A percentile compares a stretch with the other conserved stretches of the same genome.
Conservation (phyloP, 1,284 basidiomycete genomes). For the Trametes pubescens region DNA sequence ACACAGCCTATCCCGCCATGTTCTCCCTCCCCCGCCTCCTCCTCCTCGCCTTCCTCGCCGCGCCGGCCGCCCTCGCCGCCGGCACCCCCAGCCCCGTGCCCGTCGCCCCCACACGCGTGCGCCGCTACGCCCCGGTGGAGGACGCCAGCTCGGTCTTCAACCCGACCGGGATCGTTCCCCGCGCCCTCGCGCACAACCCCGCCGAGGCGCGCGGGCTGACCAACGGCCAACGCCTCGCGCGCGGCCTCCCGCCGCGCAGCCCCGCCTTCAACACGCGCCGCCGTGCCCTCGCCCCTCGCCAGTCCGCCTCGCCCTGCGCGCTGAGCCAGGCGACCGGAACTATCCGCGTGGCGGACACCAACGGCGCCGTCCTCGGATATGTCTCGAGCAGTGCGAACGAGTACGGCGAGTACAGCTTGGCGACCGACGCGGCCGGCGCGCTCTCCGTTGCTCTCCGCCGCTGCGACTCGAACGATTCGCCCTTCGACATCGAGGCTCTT, state of each 20-base stretch:
- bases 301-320: constrained; percentile 23
- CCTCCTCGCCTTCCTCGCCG: constrained; percentile 35
- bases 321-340: constrained; percentile 28
- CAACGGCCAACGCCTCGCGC: constrained; percentile 37
- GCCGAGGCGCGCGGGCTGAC: constrained; percentile 22
- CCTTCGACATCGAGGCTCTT: constrained; percentile 25
- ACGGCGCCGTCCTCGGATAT: constrained; percentile 15
- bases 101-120: constrained; percentile 36
- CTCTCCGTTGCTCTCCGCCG: constrained; percentile 29
- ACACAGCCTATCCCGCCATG: constrained; percentile 53
- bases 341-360: constrained; percentile 22
- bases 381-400: constrained; percentile 26
- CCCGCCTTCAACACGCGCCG: constrained; percentile 28
- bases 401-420: constrained; percentile 37
- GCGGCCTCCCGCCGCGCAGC: constrained; percentile 37
- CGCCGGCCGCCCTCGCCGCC: constrained; percentile 39
- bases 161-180: constrained; percentile 15
- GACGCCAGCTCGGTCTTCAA: constrained; percentile 10
- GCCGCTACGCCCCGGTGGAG: constrained; percentile 22
- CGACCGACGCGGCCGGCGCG: constrained; percentile 22
- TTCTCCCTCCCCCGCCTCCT: constrained; percentile 48
- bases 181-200: constrained; percentile 10
- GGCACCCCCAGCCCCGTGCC: constrained; percentile 39
- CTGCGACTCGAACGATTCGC: constrained; percentile 9
- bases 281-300: constrained; percentile 27